Percentiles rank a stretch among this genome's conserved stretches.
Evolutionary conservation across 345 rosid genomes (phyloP).

Genomic region (Pelargonium nanum): DNA sequence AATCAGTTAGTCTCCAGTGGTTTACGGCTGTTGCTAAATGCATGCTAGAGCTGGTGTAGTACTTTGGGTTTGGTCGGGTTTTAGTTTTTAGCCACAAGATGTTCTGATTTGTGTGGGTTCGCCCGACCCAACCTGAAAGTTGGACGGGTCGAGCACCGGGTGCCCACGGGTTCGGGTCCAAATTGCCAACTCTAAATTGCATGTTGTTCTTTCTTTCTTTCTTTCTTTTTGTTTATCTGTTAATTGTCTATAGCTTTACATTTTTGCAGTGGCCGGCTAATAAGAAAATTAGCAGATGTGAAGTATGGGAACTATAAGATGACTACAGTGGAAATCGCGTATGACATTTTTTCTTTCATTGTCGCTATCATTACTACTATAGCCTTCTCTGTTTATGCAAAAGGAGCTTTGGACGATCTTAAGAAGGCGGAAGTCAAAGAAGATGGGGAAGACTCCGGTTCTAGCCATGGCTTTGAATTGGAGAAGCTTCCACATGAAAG

Average conservation of each 20-base stretch:
- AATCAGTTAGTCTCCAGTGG: neutral
- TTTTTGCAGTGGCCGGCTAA: constrained; percentile 61
- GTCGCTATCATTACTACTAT: constrained; percentile 49
- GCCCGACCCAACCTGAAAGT: too few species aligned
- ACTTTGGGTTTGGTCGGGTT: too few species aligned
- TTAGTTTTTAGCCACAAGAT: too few species aligned
- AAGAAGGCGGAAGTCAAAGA: constrained; percentile 29
- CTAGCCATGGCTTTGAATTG: constrained; percentile 30
- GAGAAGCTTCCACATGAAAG: constrained; percentile 35
- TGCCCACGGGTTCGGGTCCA: too few species aligned
- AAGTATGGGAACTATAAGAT: constrained; percentile 48
- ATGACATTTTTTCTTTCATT: constrained; percentile 52
- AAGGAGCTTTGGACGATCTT: constrained; percentile 41
- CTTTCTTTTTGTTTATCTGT: neutral
- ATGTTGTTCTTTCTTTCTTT: neutral
- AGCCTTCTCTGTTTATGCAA: constrained; percentile 62
- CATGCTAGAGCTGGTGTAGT: too few species aligned
- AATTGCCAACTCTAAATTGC: neutral
- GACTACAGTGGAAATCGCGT: constrained; percentile 54
- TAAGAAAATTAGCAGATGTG: constrained; percentile 64
- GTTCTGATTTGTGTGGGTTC: too few species aligned
- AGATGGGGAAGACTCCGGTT: constrained; percentile 14
- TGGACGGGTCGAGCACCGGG: too few species aligned
- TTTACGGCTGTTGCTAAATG: neutral
- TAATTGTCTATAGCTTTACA: neutral